These are phyloP conservation scores for Arxiozyma bovina DNA, from an alignment of 1,139 yeast genomes.

Conservation along the genomic window DNA sequence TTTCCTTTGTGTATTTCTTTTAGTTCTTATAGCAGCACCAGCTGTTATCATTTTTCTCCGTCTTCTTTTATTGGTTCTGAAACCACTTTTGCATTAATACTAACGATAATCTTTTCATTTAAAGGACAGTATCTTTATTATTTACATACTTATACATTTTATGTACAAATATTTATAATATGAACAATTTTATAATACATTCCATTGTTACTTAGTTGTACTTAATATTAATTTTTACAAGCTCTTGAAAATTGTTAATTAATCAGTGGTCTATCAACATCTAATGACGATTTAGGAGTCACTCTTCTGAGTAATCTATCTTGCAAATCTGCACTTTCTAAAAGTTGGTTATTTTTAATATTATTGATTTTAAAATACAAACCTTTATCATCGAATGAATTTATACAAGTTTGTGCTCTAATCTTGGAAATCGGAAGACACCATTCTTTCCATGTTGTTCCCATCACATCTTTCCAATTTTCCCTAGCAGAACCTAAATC, in stretches of 20 bases:
- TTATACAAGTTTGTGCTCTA: slow-evolving; percentile 21
- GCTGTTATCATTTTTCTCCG: neutral
- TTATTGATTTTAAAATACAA: slow-evolving; percentile 44
- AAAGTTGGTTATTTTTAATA: slow-evolving; percentile 36
- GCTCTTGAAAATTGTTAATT: neutral
- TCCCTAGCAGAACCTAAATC: slow-evolving; percentile 50
- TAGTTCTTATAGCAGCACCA: neutral
- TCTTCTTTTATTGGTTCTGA: neutral
- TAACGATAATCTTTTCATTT: neutral
- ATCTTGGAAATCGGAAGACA: slow-evolving; percentile 48
- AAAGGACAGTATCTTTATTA: neutral
- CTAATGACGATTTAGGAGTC: slow-evolving; percentile 27
- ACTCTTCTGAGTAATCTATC: slow-evolving; percentile 26
- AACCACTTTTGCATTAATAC: neutral
- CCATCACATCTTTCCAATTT: slow-evolving; percentile 73
- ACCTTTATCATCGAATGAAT: slow-evolving; percentile 38
- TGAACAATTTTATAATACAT: neutral
- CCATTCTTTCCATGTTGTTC: slow-evolving; percentile 57
- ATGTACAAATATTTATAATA: neutral
- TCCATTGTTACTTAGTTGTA: neutral
- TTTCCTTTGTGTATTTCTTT: too few relatives aligned
- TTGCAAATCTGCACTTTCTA: slow-evolving; percentile 29
- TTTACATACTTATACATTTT: too few relatives aligned
- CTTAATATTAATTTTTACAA: neutral
- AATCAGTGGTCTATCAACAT: slow-evolving; percentile 7